phyloP scores from a whole-genome alignment of 768 basidiomycete species.

The Omphalotus guepiniiformis region DNA sequence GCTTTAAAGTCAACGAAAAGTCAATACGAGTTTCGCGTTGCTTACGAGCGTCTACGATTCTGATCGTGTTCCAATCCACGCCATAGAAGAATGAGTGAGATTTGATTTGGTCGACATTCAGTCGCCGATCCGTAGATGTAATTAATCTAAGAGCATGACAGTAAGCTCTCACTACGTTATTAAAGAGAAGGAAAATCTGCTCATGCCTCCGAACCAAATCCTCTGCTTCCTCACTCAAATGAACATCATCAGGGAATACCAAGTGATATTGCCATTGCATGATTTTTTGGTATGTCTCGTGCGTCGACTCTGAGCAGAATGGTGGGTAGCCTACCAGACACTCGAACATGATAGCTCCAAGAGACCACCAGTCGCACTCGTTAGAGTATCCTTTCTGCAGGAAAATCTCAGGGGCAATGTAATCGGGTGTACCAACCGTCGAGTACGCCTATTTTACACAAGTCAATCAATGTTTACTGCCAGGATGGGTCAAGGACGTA shows the following conservation, averaged over 20 bases:
- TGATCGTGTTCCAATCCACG: constrained; percentile 88
- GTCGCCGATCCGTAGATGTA: constrained; percentile 74
- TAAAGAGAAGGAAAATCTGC: background rate
- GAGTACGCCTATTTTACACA: constrained; percentile 74
- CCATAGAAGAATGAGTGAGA: constrained; percentile 92
- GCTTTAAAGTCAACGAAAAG: background rate
- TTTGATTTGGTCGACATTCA: constrained; percentile 85
- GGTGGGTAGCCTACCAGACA: constrained; percentile 96
- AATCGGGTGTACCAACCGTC: constrained; percentile 94
- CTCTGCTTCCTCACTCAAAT: constrained; percentile 87
- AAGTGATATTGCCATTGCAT: constrained; percentile 90
- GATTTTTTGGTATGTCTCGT: constrained; percentile 98
- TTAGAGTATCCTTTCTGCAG: constrained; percentile 95
- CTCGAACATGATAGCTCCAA: constrained; percentile 98
- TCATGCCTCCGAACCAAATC: constrained; percentile 79
- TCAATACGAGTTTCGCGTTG: background rate
- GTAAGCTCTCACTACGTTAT: background rate
- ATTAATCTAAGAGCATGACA: constrained; percentile 56
- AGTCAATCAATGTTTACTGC: background rate
- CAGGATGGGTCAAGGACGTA: constrained; percentile 30
- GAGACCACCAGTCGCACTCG: constrained; percentile 99
- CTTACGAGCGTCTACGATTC: constrained; percentile 75
- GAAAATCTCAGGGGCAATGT: constrained; percentile 91
- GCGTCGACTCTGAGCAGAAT: constrained; percentile 90
- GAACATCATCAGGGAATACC: constrained; percentile 89